Percentiles rank a stretch among this genome's conserved stretches.
Evolutionary conservation across 1,139 yeast species (phyloP).

Genomic region (Blastobotrys elegans): DNA sequence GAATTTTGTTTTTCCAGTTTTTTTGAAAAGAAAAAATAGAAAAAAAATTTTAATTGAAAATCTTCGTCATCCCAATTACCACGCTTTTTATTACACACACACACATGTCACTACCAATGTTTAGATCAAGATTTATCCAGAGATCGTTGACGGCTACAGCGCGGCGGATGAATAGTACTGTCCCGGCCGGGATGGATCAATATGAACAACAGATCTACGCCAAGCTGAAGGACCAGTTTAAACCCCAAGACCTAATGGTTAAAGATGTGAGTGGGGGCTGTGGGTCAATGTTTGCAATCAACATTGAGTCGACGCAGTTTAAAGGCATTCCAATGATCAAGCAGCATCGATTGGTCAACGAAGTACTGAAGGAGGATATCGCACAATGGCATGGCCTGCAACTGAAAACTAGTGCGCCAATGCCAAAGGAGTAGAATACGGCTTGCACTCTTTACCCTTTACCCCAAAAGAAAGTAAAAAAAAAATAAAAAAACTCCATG

Average conservation of each 20-base stretch:
- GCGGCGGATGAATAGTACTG: conserved; percentile 5
- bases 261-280: conserved; percentile 91
- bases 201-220: conserved; percentile 64
- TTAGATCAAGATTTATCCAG: not conserved
- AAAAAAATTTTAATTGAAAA: no score
- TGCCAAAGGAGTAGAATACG: no score
- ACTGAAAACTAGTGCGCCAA: conserved; percentile 47
- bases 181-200: conserved; percentile 40
- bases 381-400: conserved; percentile 94
- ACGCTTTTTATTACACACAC: not conserved
- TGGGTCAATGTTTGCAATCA: conserved; percentile 95
- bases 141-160: not conserved
- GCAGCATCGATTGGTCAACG: conserved; percentile 88
- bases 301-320: conserved; percentile 67
- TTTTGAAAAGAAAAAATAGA: no score
- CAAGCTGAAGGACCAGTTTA: conserved; percentile 49
- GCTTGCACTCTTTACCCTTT: no score
- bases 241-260: conserved; percentile 59
- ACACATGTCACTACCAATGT: not conserved
- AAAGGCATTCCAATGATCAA: conserved; percentile 79
- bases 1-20: no score
- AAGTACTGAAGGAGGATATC: conserved; percentile 76
- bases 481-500: no score
- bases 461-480: no score
- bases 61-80: not conserved